A percentile compares a stretch with the other conserved stretches of the same genome.
Evolutionary conservation across 768 basidiomycete species (phyloP).

Genomic region (Macrolepiota dolichaula): DNA sequence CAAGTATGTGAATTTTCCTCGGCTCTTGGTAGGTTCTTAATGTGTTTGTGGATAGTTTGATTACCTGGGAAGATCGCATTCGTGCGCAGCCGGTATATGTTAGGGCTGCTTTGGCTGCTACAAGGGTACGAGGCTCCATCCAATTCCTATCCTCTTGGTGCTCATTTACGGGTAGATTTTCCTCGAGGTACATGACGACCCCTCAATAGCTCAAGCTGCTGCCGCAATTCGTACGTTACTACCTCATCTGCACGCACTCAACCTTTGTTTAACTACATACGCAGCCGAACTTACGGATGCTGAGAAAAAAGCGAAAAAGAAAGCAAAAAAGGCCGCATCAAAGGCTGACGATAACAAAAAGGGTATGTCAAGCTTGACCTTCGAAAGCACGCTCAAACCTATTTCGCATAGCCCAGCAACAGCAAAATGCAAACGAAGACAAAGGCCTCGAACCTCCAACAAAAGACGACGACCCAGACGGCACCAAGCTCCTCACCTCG

Average conservation of each 20-base stretch:
- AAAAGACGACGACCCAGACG: constrained; percentile 86
- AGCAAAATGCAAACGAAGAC: constrained; percentile 51
- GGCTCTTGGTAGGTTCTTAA: not conserved
- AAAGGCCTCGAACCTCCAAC: constrained; percentile 59
- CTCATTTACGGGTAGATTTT: constrained; percentile 54
- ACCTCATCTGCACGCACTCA: not conserved
- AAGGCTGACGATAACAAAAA: constrained; percentile 67
- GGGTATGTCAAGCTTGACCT: constrained; percentile 36
- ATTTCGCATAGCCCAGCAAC: constrained; percentile 19
- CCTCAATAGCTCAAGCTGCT: constrained; percentile 47
- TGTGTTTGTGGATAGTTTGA: constrained; percentile 43
- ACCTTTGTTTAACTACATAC: not conserved
- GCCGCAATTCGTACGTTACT: constrained; percentile 33
- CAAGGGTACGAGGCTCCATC: constrained; percentile 44
- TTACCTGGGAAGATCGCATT: constrained; percentile 79
- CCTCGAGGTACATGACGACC: constrained; percentile 66
- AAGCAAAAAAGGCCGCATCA: constrained; percentile 73
- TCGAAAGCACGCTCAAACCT: not conserved
- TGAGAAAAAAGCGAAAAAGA: constrained; percentile 83
- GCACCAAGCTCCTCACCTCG: constrained; percentile 60
- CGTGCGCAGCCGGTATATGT: constrained; percentile 77
- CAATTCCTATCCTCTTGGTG: not conserved
- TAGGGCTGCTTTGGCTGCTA: constrained; percentile 65
- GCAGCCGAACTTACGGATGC: constrained; percentile 49
- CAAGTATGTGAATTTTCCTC: constrained; percentile 48